phyloP scores from a whole-genome alignment of 2,329 filamentous ascomycete species.

The Tolypocladium ophioglossoides region DNA sequence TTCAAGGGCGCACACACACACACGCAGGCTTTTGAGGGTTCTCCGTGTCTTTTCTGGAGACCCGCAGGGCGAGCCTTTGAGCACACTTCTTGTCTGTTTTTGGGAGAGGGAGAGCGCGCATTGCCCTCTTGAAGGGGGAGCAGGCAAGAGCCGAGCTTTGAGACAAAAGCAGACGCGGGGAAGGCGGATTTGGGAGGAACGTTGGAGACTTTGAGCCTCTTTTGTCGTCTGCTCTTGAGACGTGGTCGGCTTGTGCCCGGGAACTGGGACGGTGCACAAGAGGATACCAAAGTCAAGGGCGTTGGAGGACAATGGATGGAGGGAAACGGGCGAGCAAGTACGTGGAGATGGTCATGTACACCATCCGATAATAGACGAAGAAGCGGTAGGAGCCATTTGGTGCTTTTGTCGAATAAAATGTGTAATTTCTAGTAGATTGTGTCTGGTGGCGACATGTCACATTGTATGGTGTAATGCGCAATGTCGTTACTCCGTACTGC shows the following conservation, averaged over 20 bases:
- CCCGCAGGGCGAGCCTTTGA: background rate
- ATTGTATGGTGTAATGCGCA: background rate
- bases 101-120: background rate
- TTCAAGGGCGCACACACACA: too few relatives aligned
- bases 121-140: background rate
- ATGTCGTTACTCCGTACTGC: background rate
- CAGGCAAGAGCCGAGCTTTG: background rate
- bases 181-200: background rate
- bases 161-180: background rate
- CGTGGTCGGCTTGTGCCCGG: background rate
- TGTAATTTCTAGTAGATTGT: background rate
- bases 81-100: background rate
- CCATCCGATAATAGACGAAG: background rate
- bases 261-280: background rate
- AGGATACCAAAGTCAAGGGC: background rate
- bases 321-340: background rate
- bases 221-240: background rate
- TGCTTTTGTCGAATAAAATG: background rate
- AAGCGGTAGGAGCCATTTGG: background rate
- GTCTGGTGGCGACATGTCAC: background rate
- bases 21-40: too few relatives aligned
- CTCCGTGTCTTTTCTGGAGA: background rate
- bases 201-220: background rate
- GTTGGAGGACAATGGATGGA: background rate
- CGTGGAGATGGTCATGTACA: background rate